These are phyloP conservation scores for Paramarasmius palmivorus DNA, from an alignment of 1,284 basidiomycete genomes.

Conservation along the genomic window DNA sequence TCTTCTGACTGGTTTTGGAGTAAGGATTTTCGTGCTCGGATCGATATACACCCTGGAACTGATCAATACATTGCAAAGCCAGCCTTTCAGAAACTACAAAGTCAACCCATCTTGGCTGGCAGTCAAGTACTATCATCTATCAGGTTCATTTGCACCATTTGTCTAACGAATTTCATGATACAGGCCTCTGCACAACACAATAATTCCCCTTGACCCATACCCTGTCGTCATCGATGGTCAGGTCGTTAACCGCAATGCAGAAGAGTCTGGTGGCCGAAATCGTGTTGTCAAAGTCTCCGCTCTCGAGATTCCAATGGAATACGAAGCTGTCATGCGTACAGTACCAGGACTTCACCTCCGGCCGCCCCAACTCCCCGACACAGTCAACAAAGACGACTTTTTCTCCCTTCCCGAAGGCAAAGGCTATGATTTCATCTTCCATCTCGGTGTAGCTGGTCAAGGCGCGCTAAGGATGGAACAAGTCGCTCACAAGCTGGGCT, in stretches of 20 bases:
- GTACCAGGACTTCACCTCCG: conserved; percentile 62
- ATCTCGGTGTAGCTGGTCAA: conserved; percentile 67
- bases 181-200: conserved; percentile 45
- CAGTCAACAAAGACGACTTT: conserved; percentile 25
- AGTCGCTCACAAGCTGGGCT: conserved; percentile 67
- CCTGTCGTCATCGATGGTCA: conserved; percentile 12
- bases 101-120: conserved; percentile 62
- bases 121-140: conserved; percentile 26
- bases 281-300: conserved; percentile 59
- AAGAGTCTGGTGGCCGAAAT: conserved; percentile 13
- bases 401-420: conserved; percentile 47
- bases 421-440: conserved; percentile 74
- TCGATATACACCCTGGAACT: background rate
- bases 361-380: conserved; percentile 56
- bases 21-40: conserved; percentile 8
- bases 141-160: background rate
- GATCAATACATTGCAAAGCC: conserved; percentile 7
- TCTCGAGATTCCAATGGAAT: conserved; percentile 61
- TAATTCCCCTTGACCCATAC: conserved; percentile 26
- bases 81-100: conserved; percentile 51
- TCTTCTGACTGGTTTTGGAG: conserved; percentile 24
- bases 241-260: background rate
- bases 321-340: conserved; percentile 55
- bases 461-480: conserved; percentile 68
- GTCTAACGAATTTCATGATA: background rate